Base-by-base conservation (phyloP, 225 moss, liverwort and hornwort species). In the Marchantia paleacea region DNA sequence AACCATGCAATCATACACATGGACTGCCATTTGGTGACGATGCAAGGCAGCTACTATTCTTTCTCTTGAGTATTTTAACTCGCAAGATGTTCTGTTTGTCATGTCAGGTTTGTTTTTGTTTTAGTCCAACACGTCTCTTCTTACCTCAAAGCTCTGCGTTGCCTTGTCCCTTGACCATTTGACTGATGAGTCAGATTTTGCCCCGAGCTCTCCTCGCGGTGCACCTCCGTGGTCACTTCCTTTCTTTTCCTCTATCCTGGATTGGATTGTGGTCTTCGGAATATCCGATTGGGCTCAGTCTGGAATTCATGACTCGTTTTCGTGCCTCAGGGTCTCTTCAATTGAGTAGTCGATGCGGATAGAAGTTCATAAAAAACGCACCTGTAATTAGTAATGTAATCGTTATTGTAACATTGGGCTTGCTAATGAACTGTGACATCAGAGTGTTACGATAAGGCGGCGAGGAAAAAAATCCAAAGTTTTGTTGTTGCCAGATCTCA, bases 41-140 rank as follows among this genome's bases (percentile, higher is more conserved):
- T 82, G 73, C 90, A 92, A 92, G 91, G 19, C 14, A 76, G 55
- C 60, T 60, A 57, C 31, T 22, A 28, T 58, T 53, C 60, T 31
- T 28, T 76, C 15, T 47, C 20, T 31, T 58, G 11, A 76, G 75
- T 76, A 10, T 18, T 15, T 20, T 20, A 60, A 60, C 75, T 47
- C 7, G 75, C 72, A 18, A 39, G 58, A 55, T 39, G 31, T 60
- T 61, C 58, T 22, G 31, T 22, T 16, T 4, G 39, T 76, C 12
- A 60, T 18, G 39, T 22, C 16, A 31, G 58, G 39, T 2, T 39
- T 72, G 22, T 76, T 4, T 26, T 0, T 7, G 8, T 29, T 29
- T 75, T 31, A 25, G 39, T 29, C 29, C 19, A 20, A 31, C 29
- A 2, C 13, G 29, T 19, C 18, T 61, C 58, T 76, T 19, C 18